Evolutionary conservation across 805 yeast species (phyloP), one percentile per base, ranked within the genome.

Genomic region (Candida hispaniensis): DNA sequence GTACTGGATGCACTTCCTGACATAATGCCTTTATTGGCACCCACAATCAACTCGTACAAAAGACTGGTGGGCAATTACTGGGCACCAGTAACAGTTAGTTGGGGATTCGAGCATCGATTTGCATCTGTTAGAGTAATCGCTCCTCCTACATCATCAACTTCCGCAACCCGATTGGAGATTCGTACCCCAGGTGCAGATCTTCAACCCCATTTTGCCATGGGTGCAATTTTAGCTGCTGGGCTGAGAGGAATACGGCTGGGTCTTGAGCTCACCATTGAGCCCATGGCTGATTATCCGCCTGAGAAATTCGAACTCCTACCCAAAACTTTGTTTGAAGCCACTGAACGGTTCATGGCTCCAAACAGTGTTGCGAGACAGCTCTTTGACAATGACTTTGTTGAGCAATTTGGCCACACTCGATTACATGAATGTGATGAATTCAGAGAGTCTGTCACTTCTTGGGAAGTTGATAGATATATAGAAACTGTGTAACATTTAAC

Each of bases 101-200:
- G 59, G 59, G 59, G 59, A 3, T 41, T 47, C 10, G 59, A 55
- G 38, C 55, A 55, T 38, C 43, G 59, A 19, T 45, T 55, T 17
- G 58, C 59, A 8, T 49, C 55, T 4, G 47, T 55, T 25, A 47
- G 59, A 6, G 44, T 55, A 9, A 55, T 55, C 20, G 44, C 51
- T 6, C 53, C 56, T 7, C 44, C 48, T 5, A 30, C 39, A 5
- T 45, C 48, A 13, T 28, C 49, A 2, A 42, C 50, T 4, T 47
- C 46, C 34, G 48, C 51, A 9, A 49, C 56, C 12, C 39, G 59
- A 7, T 43, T 55, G 14, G 59, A 55, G 30, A 48, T 55, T n/a
- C 42, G 59, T 19, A 52, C 56, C 14, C 59, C 59, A 3, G 59
- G 59, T 12, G 59, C 59, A n/a, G 59, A 55, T 33, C 50, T 55